These are phyloP conservation scores for Globisporangium echinulatum DNA, from an alignment of 352 stramenopile species.

Conservation along the genomic window DNA sequence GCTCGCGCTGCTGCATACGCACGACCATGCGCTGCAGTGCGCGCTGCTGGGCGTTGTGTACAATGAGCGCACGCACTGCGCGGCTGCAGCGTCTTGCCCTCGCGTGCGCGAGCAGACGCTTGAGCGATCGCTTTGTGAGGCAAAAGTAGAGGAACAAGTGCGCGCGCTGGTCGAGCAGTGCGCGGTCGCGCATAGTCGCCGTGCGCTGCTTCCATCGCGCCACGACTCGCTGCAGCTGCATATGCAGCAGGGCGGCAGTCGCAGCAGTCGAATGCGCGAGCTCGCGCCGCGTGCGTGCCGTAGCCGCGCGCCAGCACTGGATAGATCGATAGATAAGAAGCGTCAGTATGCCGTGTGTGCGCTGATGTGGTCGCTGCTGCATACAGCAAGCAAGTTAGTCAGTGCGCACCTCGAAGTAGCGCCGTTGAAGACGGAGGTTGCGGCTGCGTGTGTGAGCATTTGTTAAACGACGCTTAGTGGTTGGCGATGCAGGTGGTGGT, in stretches of 20 bases:
- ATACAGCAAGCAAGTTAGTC: too few species aligned
- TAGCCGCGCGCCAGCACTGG: too few species aligned
- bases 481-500: too few species aligned
- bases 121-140: conserved; percentile 12
- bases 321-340: too few species aligned
- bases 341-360: too few species aligned
- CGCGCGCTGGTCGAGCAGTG: conserved; percentile 9
- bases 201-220: conserved; percentile 4
- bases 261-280: background rate
- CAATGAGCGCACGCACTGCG: background rate
- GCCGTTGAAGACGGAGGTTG: too few species aligned
- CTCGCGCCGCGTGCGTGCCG: too few species aligned
- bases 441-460: too few species aligned
- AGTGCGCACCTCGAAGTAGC: too few species aligned
- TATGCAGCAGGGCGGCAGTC: background rate
- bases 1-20: background rate
- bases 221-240: conserved; percentile 1
- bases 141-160: conserved; percentile 18
- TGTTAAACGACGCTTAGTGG: too few species aligned
- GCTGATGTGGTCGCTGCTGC: too few species aligned
- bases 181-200: background rate
- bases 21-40: background rate
- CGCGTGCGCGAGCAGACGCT: conserved; percentile 4
- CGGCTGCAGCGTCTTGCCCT: background rate
- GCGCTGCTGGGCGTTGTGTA: background rate